phyloP scores from a whole-genome alignment of 1,139 yeast species.

The Citeromyces hawaiiensis region DNA sequence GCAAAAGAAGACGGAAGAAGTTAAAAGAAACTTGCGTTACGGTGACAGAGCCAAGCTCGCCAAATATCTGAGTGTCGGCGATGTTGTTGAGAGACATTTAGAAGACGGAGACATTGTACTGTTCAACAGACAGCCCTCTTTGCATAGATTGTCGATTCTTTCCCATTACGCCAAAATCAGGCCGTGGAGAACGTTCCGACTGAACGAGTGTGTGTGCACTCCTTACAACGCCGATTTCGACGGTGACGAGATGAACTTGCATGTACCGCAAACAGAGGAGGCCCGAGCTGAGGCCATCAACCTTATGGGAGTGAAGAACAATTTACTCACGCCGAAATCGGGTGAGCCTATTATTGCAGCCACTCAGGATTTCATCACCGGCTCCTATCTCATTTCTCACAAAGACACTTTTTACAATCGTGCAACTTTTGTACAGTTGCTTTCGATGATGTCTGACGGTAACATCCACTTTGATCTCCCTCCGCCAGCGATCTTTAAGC shows the following conservation, averaged over 20 bases:
- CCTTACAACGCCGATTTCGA: constrained; percentile 99
- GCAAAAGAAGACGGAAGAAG: constrained; percentile 68
- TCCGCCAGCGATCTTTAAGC: constrained; percentile 88
- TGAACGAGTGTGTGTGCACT: constrained; percentile 98
- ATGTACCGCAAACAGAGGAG: constrained; percentile 98
- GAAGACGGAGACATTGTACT: constrained; percentile 95
- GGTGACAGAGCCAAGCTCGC: constrained; percentile 81
- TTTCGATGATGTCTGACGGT: constrained; percentile 96
- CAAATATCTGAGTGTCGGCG: constrained; percentile 68
- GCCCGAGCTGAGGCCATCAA: constrained; percentile 97
- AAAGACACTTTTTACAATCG: constrained; percentile 90
- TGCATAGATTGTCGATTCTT: constrained; percentile 86
- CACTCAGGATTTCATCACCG: constrained; percentile 97
- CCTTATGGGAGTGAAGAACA: constrained; percentile 95
- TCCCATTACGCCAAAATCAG: constrained; percentile 93
- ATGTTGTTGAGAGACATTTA: constrained; percentile 92
- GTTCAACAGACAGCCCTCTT: constrained; percentile 95
- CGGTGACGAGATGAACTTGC: constrained; percentile 99
- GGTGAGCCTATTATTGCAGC: constrained; percentile 99
- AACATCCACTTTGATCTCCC: constrained; percentile 80
- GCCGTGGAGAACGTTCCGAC: constrained; percentile 96
- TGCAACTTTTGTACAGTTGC: constrained; percentile 67
- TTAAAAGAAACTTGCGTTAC: constrained; percentile 78
- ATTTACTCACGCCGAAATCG: constrained; percentile 87
- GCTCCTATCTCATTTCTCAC: constrained; percentile 82